Evolutionary conservation across 108 stramenopile genomes (phyloP), one percentile per base, ranked within the genome.

Genomic region (Fragilariopsis cylindrus): DNA sequence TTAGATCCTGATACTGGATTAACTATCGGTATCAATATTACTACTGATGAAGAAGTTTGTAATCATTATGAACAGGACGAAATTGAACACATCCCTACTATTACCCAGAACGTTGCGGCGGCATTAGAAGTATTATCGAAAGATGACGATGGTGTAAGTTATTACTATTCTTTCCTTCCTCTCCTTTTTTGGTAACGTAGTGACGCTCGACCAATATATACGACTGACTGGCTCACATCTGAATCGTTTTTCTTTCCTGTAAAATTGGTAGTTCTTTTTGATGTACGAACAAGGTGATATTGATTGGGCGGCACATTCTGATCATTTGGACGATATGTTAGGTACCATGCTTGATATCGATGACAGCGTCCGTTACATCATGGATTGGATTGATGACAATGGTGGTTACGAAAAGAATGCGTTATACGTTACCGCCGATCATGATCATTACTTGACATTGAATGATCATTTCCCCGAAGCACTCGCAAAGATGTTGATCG

Each of bases 251-350:
- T 30, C 30, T 2, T 30, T 30, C 30, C 30, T 30, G 30, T 2
- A 30, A 30, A 30, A 30, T 30, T 30, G 30, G 72, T 83, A 84
- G n/a, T 87, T 84, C 79, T 87, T 87, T 68, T 47, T 87, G 48
- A 84, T 87, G 87, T 78, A 76, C 57, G 87, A 87, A 67, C 87
- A 87, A 66, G 87, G 87, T n/a, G 87, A 87, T 73, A 78, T 83
- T 76, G 87, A 87, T 71, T 87, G 87, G 87, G 81, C 87, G 2
- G 87, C 81, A 15, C 87, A 87, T 56, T 81, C 81, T 4, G 76
- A 87, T 65, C 84, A 84, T 63, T 80, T 87, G 81, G 87, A 87
- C 48, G 87, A 87, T 65, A 68, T 87, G 79, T 71, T 87, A 21
- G 87, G 87, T 11, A 71, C 87, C 7, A 84, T 87, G 87, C 57